Evolutionary conservation across 2,329 filamentous ascomycete genomes (phyloP).

Genomic region (Pezicula radicicola): DNA sequence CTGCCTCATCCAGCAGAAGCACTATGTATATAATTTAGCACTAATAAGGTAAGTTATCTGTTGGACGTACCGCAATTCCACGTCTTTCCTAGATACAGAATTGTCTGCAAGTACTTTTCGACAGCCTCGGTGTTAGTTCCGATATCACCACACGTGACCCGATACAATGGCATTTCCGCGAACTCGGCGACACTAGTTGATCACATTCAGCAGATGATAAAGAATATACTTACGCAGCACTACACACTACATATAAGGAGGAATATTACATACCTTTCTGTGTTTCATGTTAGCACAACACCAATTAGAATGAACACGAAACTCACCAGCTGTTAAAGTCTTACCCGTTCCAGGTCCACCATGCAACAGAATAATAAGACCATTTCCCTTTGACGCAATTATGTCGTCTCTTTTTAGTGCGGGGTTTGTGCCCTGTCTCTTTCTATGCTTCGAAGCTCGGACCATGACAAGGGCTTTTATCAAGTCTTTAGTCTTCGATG

Average conservation of each 20-base stretch:
- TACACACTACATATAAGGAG: too few relatives aligned
- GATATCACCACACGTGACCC: conserved; percentile 63
- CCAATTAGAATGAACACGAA: not conserved
- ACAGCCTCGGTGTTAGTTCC: conserved; percentile 62
- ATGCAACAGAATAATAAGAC: conserved; percentile 42
- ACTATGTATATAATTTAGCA: conserved; percentile 2
- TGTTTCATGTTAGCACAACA: not conserved
- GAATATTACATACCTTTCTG: not conserved
- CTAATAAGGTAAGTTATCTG: not conserved
- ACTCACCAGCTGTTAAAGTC: conserved; percentile 13
- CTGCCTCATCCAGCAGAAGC: conserved; percentile 20
- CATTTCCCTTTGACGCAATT: conserved; percentile 32
- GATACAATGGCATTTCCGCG: conserved; percentile 46
- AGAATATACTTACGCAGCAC: too few relatives aligned
- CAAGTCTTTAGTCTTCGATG: conserved; percentile 41
- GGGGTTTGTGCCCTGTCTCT: not conserved
- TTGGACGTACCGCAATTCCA: conserved; percentile 5
- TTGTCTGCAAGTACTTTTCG: conserved; percentile 38
- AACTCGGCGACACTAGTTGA: conserved; percentile 52
- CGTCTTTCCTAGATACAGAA: conserved; percentile 12
- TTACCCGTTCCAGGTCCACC: conserved; percentile 17
- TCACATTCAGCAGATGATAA: not conserved
- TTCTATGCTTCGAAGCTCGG: not conserved
- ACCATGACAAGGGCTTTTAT: conserved; percentile 40
- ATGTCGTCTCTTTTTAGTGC: not conserved